Conservation (phyloP, 1,139 yeast species). For the Diutina scorzettiae region DNA sequence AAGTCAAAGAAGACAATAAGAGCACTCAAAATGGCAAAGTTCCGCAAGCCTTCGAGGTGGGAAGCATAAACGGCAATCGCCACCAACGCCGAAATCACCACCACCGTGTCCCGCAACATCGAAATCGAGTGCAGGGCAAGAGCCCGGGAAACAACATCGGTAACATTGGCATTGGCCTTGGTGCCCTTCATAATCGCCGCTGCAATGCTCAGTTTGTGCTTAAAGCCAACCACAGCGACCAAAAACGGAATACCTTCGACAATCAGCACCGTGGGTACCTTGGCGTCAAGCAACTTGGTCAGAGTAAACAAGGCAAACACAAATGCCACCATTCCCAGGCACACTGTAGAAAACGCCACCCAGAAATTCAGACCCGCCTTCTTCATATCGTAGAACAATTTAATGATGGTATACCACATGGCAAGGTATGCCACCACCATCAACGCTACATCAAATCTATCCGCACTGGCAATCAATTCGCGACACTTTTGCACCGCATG, state of each 20-base stretch:
- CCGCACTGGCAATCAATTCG: background rate
- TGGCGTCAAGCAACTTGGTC: constrained; percentile 36
- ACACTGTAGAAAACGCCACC: constrained; percentile 74
- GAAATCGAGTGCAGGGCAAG: constrained; percentile 56
- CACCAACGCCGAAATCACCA: constrained; percentile 63
- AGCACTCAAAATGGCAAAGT: constrained; percentile 72
- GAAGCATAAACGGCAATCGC: constrained; percentile 61
- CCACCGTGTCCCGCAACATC: constrained; percentile 66
- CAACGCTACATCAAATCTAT: constrained; percentile 1
- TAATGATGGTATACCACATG: constrained; percentile 77
- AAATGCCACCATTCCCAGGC: constrained; percentile 79
- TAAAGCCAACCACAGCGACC: constrained; percentile 88
- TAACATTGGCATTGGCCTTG: constrained; percentile 27
- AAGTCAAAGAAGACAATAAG: constrained; percentile 66
- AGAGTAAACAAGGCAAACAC: constrained; percentile 69
- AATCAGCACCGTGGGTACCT: constrained; percentile 62
- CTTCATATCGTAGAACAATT: constrained; percentile 73
- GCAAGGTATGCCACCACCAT: constrained; percentile 57
- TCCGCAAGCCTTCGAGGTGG: constrained; percentile 63
- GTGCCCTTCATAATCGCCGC: constrained; percentile 40
- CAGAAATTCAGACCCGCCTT: constrained; percentile 76
- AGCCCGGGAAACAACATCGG: constrained; percentile 42
- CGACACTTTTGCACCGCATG: background rate
- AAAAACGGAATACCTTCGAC: constrained; percentile 92
- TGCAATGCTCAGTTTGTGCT: constrained; percentile 72